Base-by-base conservation (phyloP, 176 grass and related monocot species). In the Phragmites australis region DNA sequence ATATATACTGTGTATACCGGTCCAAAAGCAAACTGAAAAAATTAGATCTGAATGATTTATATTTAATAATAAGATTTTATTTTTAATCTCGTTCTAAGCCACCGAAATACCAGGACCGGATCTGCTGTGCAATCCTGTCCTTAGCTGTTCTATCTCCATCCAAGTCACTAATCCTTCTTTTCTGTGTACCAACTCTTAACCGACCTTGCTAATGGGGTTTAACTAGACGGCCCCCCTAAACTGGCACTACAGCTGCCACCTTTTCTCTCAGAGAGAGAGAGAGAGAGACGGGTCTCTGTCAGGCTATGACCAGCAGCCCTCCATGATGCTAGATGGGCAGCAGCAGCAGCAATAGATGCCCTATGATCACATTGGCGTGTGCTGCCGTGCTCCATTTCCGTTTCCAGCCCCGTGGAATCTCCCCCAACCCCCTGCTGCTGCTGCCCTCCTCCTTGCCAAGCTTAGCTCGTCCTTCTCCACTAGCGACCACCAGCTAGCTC, bases 381-480 rank as follows among this genome's bases (percentile, higher is more conserved):
- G 70, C 63, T 71, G 70, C 63, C 19, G 21, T 81, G 41, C 56
- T 72, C 76, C 72, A 49, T 51, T 83, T n/a, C 79, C 88, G 50
- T 80, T 67, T 67, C 63, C 19, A 12, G 19, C 23, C 16, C 15
- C 21, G 74, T 74, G 47, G 65, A 78, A 74, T 90, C 83, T 83
- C 66, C 50, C 49, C 2, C 55, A 21, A 41, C 43, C 25, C 41
- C 51, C n/a, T n/a, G n/a, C n/a, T n/a, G n/a, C n/a, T 1, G 9
- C 27, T 17, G 8, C 40, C 10, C 50, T 67, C 61, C 52, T 26
- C 9, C 10, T 57, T 9, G 2, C 43, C 55, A 1, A 34, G 9
- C 68, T 30, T 32, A 39, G 31, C 61, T 64, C 9, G 29, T 0
- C 45, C 30, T 52, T 21, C 62, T 21, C 14, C 18, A 69, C 6